Conservation (phyloP, 257 asterid genomes). For the Capsicum chinense region DNA sequence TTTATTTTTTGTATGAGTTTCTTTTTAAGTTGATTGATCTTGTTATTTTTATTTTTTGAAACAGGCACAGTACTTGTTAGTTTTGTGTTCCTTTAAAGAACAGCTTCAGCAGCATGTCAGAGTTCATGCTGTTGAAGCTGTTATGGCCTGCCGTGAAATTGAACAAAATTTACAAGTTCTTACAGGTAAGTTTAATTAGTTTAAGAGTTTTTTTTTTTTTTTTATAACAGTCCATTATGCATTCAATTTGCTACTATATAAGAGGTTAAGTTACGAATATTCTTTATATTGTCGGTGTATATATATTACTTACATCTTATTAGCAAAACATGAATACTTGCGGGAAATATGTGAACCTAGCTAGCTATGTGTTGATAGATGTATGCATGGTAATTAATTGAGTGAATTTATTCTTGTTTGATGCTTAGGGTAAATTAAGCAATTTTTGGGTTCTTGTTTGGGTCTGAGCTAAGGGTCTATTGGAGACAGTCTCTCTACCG, state of each 20-base stretch:
- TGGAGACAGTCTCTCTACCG: too few species aligned
- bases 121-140: slow-evolving; percentile 97
- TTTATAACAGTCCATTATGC: background rate
- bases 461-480: background rate
- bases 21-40: background rate
- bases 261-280: background rate
- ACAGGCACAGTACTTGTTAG: slow-evolving; percentile 88
- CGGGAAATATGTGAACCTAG: slow-evolving; percentile 34
- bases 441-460: slow-evolving; percentile 46
- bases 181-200: slow-evolving; percentile 57
- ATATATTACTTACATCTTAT: background rate
- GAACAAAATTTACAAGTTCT: slow-evolving; percentile 82
- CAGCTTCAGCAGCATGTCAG: slow-evolving; percentile 98
- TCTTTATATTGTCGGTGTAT: background rate
- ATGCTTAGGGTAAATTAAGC: slow-evolving; percentile 47
- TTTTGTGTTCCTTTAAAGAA: slow-evolving; percentile 89
- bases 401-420: slow-evolving; percentile 25
- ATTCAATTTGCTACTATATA: background rate
- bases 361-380: slow-evolving; percentile 35
- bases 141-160: slow-evolving; percentile 98
- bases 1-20: background rate
- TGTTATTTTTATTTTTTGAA: background rate
- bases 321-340: background rate
- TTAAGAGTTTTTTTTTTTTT: too few species aligned
- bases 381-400: slow-evolving; percentile 38